Base-by-base conservation (phyloP, 2,329 filamentous ascomycete genomes). In the Sodiomyces alkalinus region DNA sequence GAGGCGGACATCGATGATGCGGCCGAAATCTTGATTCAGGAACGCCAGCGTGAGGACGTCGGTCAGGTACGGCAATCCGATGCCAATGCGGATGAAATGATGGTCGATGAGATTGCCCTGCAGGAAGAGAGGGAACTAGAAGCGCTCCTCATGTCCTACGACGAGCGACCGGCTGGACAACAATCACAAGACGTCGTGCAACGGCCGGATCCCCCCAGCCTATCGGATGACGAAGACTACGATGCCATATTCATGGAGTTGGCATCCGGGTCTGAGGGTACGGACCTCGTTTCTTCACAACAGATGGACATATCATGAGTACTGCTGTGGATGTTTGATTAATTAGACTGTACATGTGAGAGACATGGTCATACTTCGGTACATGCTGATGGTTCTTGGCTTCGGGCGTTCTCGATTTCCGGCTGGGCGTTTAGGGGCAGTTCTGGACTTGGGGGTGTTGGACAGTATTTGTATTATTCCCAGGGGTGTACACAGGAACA, bases 191-290 rank as follows among this genome's bases (percentile, higher is more conserved):
- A 36, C 40, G 22, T 35, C 38, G 12, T 19, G 8, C 41, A 38
- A 19, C 44, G 41, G n/a, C 50, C 49, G 10, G 40, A 43, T 6
- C 53, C 56, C 2, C 42, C 49, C 7, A 43, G 46, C 1, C 46
- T 58, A 18, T 61, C 55, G 1, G 69, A 74, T 29, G 68, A 74
- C 25, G 64, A 64, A 10, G 69, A 74, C 23, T 76, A 74, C 40
- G 71, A 76, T 37, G 52, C 60, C 26, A 49, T 75, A 7, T 76
- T 93, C 45, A 67, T 70, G 56, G 72, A 81, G 39, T 46, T 80
- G 20, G 49, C 71, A 28, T 58, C 64, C n/a, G n/a, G n/a, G n/a
- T n/a, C n/a, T n/a, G n/a, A n/a, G n/a, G n/a, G n/a, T n/a, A n/a
- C n/a, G n/a, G 51, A 61, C 34, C 54, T 62, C 30, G 33, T 38